Conservation (phyloP, 306 rosid genomes). For the Hippophae tibetana region DNA sequence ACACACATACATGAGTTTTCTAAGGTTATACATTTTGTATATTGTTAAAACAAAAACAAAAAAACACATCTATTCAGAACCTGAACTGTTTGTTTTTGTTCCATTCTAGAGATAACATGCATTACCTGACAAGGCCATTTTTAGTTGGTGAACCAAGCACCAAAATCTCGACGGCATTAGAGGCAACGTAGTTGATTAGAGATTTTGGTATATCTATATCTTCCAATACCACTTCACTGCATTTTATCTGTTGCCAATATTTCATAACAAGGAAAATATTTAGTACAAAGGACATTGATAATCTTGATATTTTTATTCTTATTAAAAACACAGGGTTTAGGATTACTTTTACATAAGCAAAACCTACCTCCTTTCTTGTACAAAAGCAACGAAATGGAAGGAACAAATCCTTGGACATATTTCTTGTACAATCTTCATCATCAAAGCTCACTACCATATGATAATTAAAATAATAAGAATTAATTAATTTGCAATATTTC, state of each 20-base stretch:
- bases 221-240: conserved; percentile 50
- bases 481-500: too few relatives aligned
- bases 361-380: conserved; percentile 52
- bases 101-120: too few relatives aligned
- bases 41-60: not conserved
- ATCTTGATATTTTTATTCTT: not conserved
- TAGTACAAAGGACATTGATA: too few relatives aligned
- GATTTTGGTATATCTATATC: conserved; percentile 48
- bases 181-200: conserved; percentile 28
- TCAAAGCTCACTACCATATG: too few relatives aligned
- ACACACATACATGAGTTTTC: too few relatives aligned
- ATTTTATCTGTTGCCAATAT: conserved; percentile 35
- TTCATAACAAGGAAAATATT: too few relatives aligned
- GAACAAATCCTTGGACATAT: conserved; percentile 37
- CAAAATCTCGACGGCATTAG: conserved; percentile 36
- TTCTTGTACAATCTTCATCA: too few relatives aligned
- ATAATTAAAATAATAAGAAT: too few relatives aligned
- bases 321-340: too few relatives aligned
- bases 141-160: conserved; percentile 65
- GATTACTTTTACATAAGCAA: not conserved
- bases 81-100: too few relatives aligned
- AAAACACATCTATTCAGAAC: not conserved
- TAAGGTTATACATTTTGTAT: too few relatives aligned
- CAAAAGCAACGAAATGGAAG: conserved; percentile 58
- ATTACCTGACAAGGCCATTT: conserved; percentile 47